Percentiles rank a stretch among this genome's conserved stretches.
Evolutionary conservation across 257 asterid genomes (phyloP).

Genomic region (Petunia secreta): DNA sequence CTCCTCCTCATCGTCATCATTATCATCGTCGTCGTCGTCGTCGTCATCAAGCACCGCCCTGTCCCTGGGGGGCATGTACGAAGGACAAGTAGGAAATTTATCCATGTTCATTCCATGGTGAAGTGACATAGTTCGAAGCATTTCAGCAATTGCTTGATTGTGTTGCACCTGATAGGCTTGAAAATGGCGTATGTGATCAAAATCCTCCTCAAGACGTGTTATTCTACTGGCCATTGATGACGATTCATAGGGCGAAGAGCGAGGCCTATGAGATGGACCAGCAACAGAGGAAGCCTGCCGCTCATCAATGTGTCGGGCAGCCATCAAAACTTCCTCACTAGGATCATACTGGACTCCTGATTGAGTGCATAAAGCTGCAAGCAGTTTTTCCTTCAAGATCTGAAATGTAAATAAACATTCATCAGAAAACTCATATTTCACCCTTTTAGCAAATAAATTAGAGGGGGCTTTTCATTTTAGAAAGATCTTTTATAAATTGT

Average conservation of each 20-base stretch:
- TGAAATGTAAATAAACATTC: not conserved
- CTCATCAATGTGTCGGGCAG: constrained; percentile 20
- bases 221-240: not conserved
- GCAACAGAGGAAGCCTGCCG: constrained; percentile 14
- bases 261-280: constrained; percentile 14
- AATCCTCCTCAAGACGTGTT: constrained; percentile 13
- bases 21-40: not conserved
- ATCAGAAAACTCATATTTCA: not conserved
- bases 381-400: constrained; percentile 18
- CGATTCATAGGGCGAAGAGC: not conserved
- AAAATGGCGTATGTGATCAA: constrained; percentile 14
- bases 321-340: constrained; percentile 15
- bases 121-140: not conserved
- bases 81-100: not conserved
- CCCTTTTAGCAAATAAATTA: not conserved
- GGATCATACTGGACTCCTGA: constrained; percentile 20
- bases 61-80: not conserved
- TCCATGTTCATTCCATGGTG: constrained; percentile 23
- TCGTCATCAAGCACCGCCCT: not conserved
- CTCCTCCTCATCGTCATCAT: not conserved
- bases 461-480: not conserved
- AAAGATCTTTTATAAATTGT: not conserved
- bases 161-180: constrained; percentile 23
- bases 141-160: constrained; percentile 17
- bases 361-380: constrained; percentile 17